Evolutionary conservation across 768 basidiomycete species (phyloP).

Genomic region (Hygrophoropsis aurantiaca): DNA sequence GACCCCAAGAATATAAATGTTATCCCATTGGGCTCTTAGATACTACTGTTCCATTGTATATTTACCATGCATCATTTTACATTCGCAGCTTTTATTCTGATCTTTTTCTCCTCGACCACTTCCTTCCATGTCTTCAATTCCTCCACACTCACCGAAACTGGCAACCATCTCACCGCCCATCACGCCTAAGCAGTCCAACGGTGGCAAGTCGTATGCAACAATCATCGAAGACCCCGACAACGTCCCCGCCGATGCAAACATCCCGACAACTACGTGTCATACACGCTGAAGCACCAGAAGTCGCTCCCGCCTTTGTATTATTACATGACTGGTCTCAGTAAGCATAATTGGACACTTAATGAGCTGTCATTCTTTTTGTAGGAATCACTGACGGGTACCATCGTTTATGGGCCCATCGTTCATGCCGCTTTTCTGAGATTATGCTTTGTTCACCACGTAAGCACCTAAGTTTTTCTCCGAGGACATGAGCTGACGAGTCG

Average conservation of each 20-base stretch:
- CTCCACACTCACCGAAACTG: conserved; percentile 17
- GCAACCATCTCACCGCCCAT: conserved; percentile 10
- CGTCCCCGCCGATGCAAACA: conserved; percentile 51
- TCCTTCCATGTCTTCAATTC: conserved; percentile 27
- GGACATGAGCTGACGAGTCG: conserved; percentile 52
- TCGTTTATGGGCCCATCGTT: conserved; percentile 94
- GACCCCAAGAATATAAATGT: too few species aligned
- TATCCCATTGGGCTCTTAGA: too few species aligned
- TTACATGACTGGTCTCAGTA: conserved; percentile 81
- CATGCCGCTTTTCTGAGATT: conserved; percentile 80
- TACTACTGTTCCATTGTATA: too few species aligned
- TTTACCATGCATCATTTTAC: too few species aligned
- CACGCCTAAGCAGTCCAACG: conserved; percentile 1
- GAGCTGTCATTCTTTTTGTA: conserved; percentile 18
- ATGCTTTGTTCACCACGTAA: conserved; percentile 84
- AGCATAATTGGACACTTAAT: conserved; percentile 30
- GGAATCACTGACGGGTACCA: conserved; percentile 95
- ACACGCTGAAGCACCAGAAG: conserved; percentile 69
- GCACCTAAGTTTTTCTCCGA: conserved; percentile 26
- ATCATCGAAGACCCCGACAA: conserved; percentile 28
- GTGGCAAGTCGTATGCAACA: too few species aligned
- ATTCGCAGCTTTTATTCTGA: neutral
- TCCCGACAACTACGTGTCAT: conserved; percentile 84
- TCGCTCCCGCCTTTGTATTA: conserved; percentile 74
- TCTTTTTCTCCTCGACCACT: conserved; percentile 25